Conservation (phyloP, 2,329 filamentous ascomycete species). For the Sarocladiaceae sp. region DNA sequence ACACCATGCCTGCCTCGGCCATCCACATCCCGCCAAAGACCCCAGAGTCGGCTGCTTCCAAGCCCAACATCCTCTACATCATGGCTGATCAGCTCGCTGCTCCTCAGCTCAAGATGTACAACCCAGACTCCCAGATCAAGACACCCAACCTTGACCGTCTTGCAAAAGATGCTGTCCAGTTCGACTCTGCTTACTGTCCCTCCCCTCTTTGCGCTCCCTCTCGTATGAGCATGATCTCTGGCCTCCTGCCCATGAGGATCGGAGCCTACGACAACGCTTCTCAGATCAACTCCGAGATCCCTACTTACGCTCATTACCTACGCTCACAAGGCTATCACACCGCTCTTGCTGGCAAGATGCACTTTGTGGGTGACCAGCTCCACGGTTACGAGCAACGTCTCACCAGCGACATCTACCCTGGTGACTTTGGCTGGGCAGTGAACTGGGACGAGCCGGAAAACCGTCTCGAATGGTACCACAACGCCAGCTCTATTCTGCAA, state of each 20-base stretch:
- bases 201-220: slow-evolving; percentile 89
- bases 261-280: slow-evolving; percentile 88
- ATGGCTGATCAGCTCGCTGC: slow-evolving; percentile 96
- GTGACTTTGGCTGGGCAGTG: slow-evolving; percentile 89
- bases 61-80: slow-evolving; percentile 60
- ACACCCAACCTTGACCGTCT: slow-evolving; percentile 84
- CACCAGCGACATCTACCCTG: slow-evolving; percentile 94
- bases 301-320: slow-evolving; percentile 89
- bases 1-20: slow-evolving; percentile 58
- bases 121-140: slow-evolving; percentile 80
- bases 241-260: slow-evolving; percentile 85
- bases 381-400: slow-evolving; percentile 89
- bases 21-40: slow-evolving; percentile 18
- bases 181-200: slow-evolving; percentile 91
- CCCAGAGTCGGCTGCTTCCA: slow-evolving; percentile 20
- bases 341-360: slow-evolving; percentile 90
- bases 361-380: slow-evolving; percentile 90
- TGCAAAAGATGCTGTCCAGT: slow-evolving; percentile 76
- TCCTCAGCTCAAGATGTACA: slow-evolving; percentile 86
- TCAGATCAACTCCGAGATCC: slow-evolving; percentile 74
- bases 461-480: slow-evolving; percentile 92
- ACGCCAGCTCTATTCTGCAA: slow-evolving; percentile 87
- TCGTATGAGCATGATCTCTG: slow-evolving; percentile 90
- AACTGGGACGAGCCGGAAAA: slow-evolving; percentile 90
- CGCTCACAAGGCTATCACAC: slow-evolving; percentile 83